Evolutionary conservation across 2,329 filamentous ascomycete genomes (phyloP).

Genomic region (Fusarium stilboides): DNA sequence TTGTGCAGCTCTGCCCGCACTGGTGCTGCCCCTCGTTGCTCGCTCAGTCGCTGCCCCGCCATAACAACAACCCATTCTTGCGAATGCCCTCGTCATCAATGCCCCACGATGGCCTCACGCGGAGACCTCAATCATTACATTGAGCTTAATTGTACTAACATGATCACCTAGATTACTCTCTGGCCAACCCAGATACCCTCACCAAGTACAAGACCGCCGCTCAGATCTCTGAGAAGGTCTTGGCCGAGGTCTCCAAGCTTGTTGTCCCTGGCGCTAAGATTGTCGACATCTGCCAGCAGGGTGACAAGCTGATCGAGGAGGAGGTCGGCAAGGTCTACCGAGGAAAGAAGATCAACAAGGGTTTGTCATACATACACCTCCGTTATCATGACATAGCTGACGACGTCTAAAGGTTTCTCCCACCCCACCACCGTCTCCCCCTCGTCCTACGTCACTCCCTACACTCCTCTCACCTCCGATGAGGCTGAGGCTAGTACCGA

Average conservation of each 20-base stretch:
- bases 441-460: conserved; percentile 93
- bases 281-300: conserved; percentile 93
- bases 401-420: conserved; percentile 75
- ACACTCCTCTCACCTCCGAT: conserved; percentile 92
- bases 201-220: conserved; percentile 99
- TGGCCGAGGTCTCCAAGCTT: conserved; percentile 83
- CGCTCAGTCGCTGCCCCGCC: conserved; percentile 43
- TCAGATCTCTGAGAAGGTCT: conserved; percentile 94
- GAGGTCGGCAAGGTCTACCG: conserved; percentile 97
- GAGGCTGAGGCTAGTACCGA: conserved; percentile 84
- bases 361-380: conserved; percentile 61
- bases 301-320: conserved; percentile 94
- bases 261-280: conserved; percentile 92
- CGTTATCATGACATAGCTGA: conserved; percentile 32
- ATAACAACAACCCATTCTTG: conserved; percentile 43
- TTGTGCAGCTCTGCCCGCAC: conserved; percentile 14
- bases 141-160: conserved; percentile 21
- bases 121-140: conserved; percentile 12
- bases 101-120: conserved; percentile 36
- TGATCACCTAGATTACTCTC: conserved; percentile 80
- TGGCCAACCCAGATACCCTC: conserved; percentile 93
- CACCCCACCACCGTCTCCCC: conserved; percentile 97
- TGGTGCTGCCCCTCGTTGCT: conserved; percentile 48
- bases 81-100: conserved; percentile 46
- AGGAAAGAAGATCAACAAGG: conserved; percentile 97